Evolutionary conservation across 371 early-diverging fungal genomes (phyloP).

Genomic region (Vittaforma corneae): DNA sequence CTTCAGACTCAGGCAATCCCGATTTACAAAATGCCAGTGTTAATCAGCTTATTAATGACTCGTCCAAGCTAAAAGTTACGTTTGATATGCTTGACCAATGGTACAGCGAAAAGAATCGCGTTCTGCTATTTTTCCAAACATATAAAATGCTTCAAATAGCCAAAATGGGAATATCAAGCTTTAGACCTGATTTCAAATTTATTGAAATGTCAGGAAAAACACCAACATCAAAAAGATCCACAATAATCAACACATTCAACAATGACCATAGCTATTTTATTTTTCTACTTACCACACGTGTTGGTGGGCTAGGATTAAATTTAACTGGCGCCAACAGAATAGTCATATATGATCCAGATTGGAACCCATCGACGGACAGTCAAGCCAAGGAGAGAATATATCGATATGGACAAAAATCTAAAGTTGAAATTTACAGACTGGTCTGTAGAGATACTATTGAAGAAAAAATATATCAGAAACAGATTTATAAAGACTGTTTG

Average conservation of each 20-base stretch:
- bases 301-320: slow-evolving; percentile 87
- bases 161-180: slow-evolving; percentile 57
- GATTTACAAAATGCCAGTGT: no score
- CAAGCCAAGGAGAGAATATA: slow-evolving; percentile 90
- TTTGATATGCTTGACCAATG: slow-evolving; percentile 70
- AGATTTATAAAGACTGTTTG: slow-evolving; percentile 81
- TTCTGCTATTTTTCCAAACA: slow-evolving; percentile 84
- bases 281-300: slow-evolving; percentile 85
- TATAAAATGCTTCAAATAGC: slow-evolving; percentile 85
- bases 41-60: slow-evolving; percentile 2
- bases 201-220: slow-evolving; percentile 87
- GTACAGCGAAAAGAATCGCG: slow-evolving; percentile 70
- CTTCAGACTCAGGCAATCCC: no score
- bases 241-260: slow-evolving; percentile 77
- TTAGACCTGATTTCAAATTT: slow-evolving; percentile 58
- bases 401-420: slow-evolving; percentile 76
- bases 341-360: slow-evolving; percentile 90
- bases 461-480: slow-evolving; percentile 61
- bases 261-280: slow-evolving; percentile 63
- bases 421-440: slow-evolving; percentile 84
- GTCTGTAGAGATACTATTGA: slow-evolving; percentile 84
- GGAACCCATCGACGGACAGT: slow-evolving; percentile 90
- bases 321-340: slow-evolving; percentile 82
- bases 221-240: slow-evolving; percentile 66
- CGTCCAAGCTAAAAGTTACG: slow-evolving; percentile 21